These are phyloP conservation scores for Keqinozyma sinolaborantium DNA, from an alignment of 1,139 yeast species.

Conservation along the genomic window DNA sequence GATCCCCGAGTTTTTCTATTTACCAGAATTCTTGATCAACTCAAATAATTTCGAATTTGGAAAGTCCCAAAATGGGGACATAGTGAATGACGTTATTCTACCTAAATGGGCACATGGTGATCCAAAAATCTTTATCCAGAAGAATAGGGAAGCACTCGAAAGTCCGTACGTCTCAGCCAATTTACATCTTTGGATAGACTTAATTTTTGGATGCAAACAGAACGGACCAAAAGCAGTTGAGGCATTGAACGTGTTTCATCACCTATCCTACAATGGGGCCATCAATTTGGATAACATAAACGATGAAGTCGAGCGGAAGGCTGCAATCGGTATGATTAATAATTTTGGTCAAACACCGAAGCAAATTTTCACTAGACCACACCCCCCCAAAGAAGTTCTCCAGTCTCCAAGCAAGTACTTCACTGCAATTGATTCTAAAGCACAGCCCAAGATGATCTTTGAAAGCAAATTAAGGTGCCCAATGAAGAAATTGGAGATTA, in stretches of 20 bases:
- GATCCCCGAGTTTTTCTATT: slow-evolving; percentile 77
- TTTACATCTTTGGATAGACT: slow-evolving; percentile 78
- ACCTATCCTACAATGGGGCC: slow-evolving; percentile 78
- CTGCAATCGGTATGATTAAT: slow-evolving; percentile 78
- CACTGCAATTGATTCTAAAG: slow-evolving; percentile 16
- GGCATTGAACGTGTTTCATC: slow-evolving; percentile 73
- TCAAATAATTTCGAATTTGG: slow-evolving; percentile 69
- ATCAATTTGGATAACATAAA: slow-evolving; percentile 68
- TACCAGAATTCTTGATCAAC: slow-evolving; percentile 73
- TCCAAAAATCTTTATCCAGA: slow-evolving; percentile 65
- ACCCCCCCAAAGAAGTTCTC: slow-evolving; percentile 46
- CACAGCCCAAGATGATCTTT: slow-evolving; percentile 26
- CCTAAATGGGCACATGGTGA: slow-evolving; percentile 85
- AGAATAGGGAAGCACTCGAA: slow-evolving; percentile 78
- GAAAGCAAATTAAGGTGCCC: slow-evolving; percentile 35
- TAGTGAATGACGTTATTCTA: slow-evolving; percentile 56
- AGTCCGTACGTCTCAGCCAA: slow-evolving; percentile 74
- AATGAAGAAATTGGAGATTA: slow-evolving; percentile 37
- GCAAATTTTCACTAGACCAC: slow-evolving; percentile 64
- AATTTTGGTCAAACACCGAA: slow-evolving; percentile 89
- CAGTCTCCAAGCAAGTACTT: slow-evolving; percentile 33
- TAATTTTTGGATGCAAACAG: slow-evolving; percentile 77
- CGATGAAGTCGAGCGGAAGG: slow-evolving; percentile 70
- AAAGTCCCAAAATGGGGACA: slow-evolving; percentile 55
- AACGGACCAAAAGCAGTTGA: slow-evolving; percentile 64